Evolutionary conservation across 345 rosid species (phyloP).

Genomic region (Gossypium anomalum): DNA sequence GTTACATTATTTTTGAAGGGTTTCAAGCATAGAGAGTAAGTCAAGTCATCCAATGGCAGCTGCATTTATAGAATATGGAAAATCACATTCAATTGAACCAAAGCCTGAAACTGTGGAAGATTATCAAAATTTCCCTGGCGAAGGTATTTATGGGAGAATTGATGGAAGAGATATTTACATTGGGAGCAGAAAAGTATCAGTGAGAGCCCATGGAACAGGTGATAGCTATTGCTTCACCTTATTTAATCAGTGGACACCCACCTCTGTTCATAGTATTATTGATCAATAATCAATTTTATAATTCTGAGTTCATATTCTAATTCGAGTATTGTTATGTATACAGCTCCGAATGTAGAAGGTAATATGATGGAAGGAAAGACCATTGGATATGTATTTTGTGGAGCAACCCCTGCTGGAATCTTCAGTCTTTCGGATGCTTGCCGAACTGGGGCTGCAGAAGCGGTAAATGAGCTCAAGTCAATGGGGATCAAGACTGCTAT

Average conservation of each 20-base stretch:
- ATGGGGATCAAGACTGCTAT: slow-evolving; percentile 56
- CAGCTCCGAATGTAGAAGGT: slow-evolving; percentile 38
- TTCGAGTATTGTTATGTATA: background rate
- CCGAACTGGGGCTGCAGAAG: slow-evolving; percentile 65
- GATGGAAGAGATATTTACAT: slow-evolving; percentile 60
- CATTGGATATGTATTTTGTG: slow-evolving; percentile 55
- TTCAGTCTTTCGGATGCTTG: slow-evolving; percentile 77
- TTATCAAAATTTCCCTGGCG: slow-evolving; percentile 76
- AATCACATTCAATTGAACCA: slow-evolving; percentile 53
- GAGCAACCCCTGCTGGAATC: slow-evolving; percentile 41
- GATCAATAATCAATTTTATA: no score
- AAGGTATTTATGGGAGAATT: slow-evolving; percentile 75
- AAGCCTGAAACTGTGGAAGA: slow-evolving; percentile 62
- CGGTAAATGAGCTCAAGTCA: slow-evolving; percentile 51
- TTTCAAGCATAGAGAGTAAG: slow-evolving; percentile 87
- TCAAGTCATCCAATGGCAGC: slow-evolving; percentile 92
- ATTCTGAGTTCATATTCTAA: background rate
- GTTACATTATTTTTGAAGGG: slow-evolving; percentile 38
- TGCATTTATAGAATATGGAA: slow-evolving; percentile 64
- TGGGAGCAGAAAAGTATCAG: slow-evolving; percentile 65
- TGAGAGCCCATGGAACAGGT: slow-evolving; percentile 64
- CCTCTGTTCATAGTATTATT: background rate
- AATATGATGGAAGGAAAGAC: slow-evolving; percentile 46
- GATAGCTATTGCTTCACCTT: background rate
- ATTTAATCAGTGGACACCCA: background rate